These are phyloP conservation scores for Phytophthora sp. DNA, from an alignment of 352 stramenopile species.

Conservation along the genomic window DNA sequence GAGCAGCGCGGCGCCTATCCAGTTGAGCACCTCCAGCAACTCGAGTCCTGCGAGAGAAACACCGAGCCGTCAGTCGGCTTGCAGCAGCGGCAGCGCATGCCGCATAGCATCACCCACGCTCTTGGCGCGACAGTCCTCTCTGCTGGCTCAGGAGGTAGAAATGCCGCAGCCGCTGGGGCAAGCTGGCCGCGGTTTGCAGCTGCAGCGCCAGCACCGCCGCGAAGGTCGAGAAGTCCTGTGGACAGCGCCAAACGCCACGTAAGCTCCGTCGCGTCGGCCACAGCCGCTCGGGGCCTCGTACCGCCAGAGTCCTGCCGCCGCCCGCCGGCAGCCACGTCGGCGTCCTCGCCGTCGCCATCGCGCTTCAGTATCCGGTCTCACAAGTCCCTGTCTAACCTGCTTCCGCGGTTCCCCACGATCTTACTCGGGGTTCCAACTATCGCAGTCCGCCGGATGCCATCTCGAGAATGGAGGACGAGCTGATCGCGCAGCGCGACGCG, in stretches of 20 bases:
- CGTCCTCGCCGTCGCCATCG: slow-evolving; percentile 10
- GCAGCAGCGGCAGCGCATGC: neutral
- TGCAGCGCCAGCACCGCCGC: slow-evolving; percentile 42
- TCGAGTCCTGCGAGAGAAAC: slow-evolving; percentile 24
- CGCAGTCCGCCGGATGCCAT: slow-evolving; percentile 1
- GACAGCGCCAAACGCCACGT: slow-evolving; percentile 7
- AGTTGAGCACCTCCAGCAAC: slow-evolving; percentile 42
- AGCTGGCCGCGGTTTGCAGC: slow-evolving; percentile 31
- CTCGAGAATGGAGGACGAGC: slow-evolving; percentile 69
- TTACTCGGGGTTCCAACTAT: neutral
- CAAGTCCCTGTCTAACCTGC: too few relatives aligned
- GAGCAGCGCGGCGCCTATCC: slow-evolving; percentile 35
- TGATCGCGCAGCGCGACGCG: slow-evolving; percentile 75
- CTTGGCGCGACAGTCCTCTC: slow-evolving; percentile 28
- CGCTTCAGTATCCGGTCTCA: slow-evolving; percentile 11
- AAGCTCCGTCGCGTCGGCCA: too few relatives aligned
- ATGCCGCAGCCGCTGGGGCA: slow-evolving; percentile 26
- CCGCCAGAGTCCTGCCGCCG: slow-evolving; percentile 42
- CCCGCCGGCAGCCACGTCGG: slow-evolving; percentile 30
- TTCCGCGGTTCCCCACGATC: slow-evolving; percentile 14
- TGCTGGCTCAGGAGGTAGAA: slow-evolving; percentile 32
- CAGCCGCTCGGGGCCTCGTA: slow-evolving; percentile 19
- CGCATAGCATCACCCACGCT: slow-evolving; percentile 30
- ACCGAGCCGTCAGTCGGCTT: neutral
- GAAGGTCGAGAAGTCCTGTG: slow-evolving; percentile 52